A percentile compares a stretch with the other conserved stretches of the same genome.
phyloP scores from a whole-genome alignment of 2,329 filamentous ascomycete species.

The Raffaelea albimanens region DNA sequence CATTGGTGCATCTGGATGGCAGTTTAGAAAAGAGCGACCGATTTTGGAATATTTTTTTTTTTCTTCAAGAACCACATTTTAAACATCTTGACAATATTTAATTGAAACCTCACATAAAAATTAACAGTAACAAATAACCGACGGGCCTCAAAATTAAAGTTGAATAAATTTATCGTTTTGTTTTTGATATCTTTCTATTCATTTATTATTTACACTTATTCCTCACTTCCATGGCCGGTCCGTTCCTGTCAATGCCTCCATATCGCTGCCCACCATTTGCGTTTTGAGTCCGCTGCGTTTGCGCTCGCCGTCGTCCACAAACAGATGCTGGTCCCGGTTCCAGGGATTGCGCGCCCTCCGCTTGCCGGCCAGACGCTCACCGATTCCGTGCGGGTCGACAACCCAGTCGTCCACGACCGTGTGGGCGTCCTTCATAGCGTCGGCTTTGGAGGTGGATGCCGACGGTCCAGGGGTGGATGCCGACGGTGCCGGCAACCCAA shows the following conservation, averaged over 20 bases:
- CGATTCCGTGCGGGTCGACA: constrained; percentile 42
- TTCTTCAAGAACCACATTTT: no score
- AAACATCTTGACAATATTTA: no score
- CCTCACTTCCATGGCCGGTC: constrained; percentile 29
- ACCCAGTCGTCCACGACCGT: constrained; percentile 38
- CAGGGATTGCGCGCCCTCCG: constrained; percentile 40
- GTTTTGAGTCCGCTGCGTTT: constrained; percentile 28
- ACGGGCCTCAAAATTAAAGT: no score
- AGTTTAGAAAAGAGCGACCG: no score
- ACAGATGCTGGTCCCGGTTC: constrained; percentile 33
- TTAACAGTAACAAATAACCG: no score
- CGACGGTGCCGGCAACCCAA: constrained; percentile 19
- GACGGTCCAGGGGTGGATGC: neutral
- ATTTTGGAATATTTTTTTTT: no score
- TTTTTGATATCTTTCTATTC: no score
- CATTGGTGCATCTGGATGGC: no score
- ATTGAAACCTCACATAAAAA: no score
- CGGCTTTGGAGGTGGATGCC: constrained; percentile 21
- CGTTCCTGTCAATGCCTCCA: constrained; percentile 28
- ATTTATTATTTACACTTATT: no score
- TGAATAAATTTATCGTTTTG: no score
- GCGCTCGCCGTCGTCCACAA: constrained; percentile 24
- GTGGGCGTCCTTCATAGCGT: constrained; percentile 30
- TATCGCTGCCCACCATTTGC: constrained; percentile 19
- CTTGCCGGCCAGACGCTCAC: constrained; percentile 35